phyloP scores from a whole-genome alignment of 2,329 filamentous ascomycete species.

The Sclerotinia subarctica region DNA sequence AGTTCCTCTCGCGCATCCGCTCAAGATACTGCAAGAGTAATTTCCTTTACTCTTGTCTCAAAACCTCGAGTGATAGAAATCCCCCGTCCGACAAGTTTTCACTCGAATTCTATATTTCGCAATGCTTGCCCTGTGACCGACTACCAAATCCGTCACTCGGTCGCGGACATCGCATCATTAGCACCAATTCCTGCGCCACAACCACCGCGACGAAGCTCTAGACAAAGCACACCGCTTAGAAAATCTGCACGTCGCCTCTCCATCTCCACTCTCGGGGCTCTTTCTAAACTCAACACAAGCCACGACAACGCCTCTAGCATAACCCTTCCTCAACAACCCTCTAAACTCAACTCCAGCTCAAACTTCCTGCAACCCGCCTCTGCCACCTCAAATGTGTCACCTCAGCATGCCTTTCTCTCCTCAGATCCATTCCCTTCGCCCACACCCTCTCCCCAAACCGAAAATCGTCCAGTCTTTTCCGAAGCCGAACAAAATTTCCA shows the following conservation, averaged over 20 bases:
- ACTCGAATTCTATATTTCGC: conserved; percentile 12
- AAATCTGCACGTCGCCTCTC: conserved; percentile 22
- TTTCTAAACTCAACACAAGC: conserved; percentile 16
- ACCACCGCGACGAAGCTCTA: conserved; percentile 10
- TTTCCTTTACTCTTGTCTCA: conserved; percentile 58
- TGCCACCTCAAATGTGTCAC: conserved; percentile 9
- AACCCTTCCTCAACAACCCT: conserved; percentile 9
- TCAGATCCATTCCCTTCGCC: conserved; percentile 32
- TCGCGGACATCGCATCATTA: conserved; percentile 13
- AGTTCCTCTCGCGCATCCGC: conserved; percentile 38
- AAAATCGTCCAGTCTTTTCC: neutral
- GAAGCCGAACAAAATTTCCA: conserved; percentile 15
- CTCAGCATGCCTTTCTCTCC: conserved; percentile 31
- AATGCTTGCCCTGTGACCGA: conserved; percentile 8
- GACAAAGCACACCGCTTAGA: conserved; percentile 1
- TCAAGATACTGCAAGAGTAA: conserved; percentile 55
- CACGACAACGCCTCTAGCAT: neutral
- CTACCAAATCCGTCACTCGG: conserved; percentile 14
- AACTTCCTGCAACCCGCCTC: conserved; percentile 18
- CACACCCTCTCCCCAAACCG: conserved; percentile 11
- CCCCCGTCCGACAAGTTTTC: conserved; percentile 32
- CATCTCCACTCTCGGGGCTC: conserved; percentile 24
- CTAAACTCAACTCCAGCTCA: neutral
- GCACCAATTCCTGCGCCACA: conserved; percentile 1
- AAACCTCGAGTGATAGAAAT: conserved; percentile 51